These are phyloP conservation scores for Penicillium ucsense DNA, from an alignment of 495 filamentous ascomycete genomes.

Conservation along the genomic window DNA sequence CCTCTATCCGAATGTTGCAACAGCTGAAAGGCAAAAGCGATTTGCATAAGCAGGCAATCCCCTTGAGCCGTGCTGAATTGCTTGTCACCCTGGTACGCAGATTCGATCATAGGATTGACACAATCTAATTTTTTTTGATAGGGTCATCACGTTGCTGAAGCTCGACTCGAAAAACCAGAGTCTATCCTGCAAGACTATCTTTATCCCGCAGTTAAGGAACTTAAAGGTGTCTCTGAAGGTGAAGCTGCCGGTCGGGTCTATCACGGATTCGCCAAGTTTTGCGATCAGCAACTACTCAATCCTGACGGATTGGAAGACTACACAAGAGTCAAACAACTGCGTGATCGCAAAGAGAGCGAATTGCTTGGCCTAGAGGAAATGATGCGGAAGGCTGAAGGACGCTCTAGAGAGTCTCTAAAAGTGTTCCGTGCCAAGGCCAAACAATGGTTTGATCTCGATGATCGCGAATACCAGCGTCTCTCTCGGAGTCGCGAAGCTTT, in stretches of 20 bases:
- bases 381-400: conserved; percentile 39
- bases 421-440: conserved; percentile 53
- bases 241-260: conserved; percentile 79
- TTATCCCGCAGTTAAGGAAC: conserved; percentile 67
- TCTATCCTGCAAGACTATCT: conserved; percentile 79
- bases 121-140: conserved; percentile 18
- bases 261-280: conserved; percentile 90
- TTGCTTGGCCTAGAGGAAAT: conserved; percentile 54
- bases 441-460: conserved; percentile 81
- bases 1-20: conserved; percentile 83
- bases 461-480: conserved; percentile 74
- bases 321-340: conserved; percentile 66
- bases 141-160: conserved; percentile 82
- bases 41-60: conserved; percentile 59
- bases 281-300: conserved; percentile 84
- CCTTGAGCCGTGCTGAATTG: conserved; percentile 66
- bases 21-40: conserved; percentile 53
- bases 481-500: conserved; percentile 67
- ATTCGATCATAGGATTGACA: too few species aligned
- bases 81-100: conserved; percentile 68
- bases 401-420: conserved; percentile 39
- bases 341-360: conserved; percentile 71
- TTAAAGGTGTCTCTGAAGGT: conserved; percentile 58
- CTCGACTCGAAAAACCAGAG: conserved; percentile 86
- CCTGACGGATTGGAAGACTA: conserved; percentile 77